Base-by-base conservation (phyloP, 345 rosid species). In the Noccaea caerulescens region DNA sequence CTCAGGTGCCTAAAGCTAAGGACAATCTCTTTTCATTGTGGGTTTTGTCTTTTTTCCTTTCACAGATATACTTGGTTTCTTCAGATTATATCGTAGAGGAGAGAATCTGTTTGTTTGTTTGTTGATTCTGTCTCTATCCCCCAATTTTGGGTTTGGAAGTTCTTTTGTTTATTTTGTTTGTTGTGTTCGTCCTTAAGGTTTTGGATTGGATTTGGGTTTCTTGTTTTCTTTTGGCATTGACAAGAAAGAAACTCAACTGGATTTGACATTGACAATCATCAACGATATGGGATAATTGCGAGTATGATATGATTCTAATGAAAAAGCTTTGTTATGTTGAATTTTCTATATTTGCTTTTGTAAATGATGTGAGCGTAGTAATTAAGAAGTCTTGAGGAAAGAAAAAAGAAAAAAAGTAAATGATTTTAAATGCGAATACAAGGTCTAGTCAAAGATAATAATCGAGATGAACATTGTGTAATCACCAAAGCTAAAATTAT, bases 1-100 rank as follows among this genome's bases (percentile, higher is more conserved):
- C 80, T 94, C 99, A 52, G 99, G 97, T 52, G 99, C 90, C 56
- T 94, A 82, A 85, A 85, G 43, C 53, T 82, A 77, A 85, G 44
- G 42, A 6, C 38, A 46, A 16, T 5, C 23, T 39, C 8, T 23
- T 61, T 39, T 37, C 41, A 20, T 36, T 70, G 46, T 10, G n/a
- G 23, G 78, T 27, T 54, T 68, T 60, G 73, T 33, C 14, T 25
- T 51, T n/a, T 74, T 49, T 67, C 4, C 4, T 42, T 45, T 43
- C 8, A 14, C n/a, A 10, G 55, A 13, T 63, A 63, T 45, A 27
- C 25, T 76, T 75, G 59, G 47, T 46, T 62, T 75, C 63, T 59
- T 66, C 13, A 41, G 20, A 73, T 47, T 34, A 46, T 66, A 46
- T 66, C 6, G 58, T 58, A 66, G 77, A 66, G 54, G 66, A 42